Evolutionary conservation across 176 grass and related monocot genomes (phyloP), one percentile per base, ranked within the genome.

Genomic region (Eragrostis nindensis): DNA sequence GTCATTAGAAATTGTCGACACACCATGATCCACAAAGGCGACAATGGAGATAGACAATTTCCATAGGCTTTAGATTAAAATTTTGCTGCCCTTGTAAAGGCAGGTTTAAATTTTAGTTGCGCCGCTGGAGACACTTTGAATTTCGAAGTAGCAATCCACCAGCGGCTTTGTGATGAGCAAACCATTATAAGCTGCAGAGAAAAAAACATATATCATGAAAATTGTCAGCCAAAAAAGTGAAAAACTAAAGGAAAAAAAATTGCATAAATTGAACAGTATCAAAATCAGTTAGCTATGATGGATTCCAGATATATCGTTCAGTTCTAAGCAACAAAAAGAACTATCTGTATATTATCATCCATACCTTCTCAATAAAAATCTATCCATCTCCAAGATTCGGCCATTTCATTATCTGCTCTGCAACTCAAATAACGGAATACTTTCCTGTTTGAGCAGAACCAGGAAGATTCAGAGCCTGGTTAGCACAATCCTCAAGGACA

Each of bases 381-480:
- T 26, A 7, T 32, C 52, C 40, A 43, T 70, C 45, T n/a, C 21
- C 27, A 0, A 36, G 30, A 42, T 22, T 41, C 1, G 14, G n/a
- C 38, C 74, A 74, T 42, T 74, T 49, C 44, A 63, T 43, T 52
- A 49, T 82, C 62, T 73, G 32, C 65, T 75, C 70, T n/a, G 49
- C 66, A 44, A 6, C 44, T 87, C 69, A 98, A 91, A 98, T 75
- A 88, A 98, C 96, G 86, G 95, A 98, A 57, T 95, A 95, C 52
- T 95, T 98, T 61, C 90, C 96, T 4, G 88, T 82, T 77, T 95
- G 90, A 65, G 96, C 90, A 74, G 92, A 90, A 73, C 92, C 92
- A 81, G 95, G 88, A 81, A 94, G 88, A 75, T 89, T 93, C n/a
- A 95, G 57, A 19, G 90, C 90, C 66, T 93, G 86, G 73, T 87